Percentiles rank a stretch among this genome's conserved stretches.
These are phyloP conservation scores for Porogramme epimiltina DNA, from an alignment of 1,284 basidiomycete genomes.

Conservation along the genomic window DNA sequence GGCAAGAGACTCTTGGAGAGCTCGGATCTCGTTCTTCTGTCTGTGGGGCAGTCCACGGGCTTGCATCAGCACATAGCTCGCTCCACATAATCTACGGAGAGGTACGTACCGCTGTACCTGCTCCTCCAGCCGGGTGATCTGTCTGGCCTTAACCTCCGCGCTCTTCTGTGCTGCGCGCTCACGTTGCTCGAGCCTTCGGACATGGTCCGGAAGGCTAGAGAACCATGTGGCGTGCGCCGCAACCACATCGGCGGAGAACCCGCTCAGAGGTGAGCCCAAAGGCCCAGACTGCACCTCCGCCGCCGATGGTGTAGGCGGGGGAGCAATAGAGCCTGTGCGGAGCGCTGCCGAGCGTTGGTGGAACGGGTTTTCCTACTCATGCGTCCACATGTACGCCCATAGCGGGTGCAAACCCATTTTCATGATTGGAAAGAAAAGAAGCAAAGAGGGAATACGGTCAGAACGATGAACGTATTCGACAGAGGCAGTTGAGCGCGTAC, in stretches of 20 bases:
- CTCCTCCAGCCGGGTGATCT: conserved; percentile 37
- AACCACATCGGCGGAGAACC: conserved; percentile 20
- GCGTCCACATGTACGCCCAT: neutral
- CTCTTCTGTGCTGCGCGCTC: conserved; percentile 38
- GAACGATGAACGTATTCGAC: conserved; percentile 2
- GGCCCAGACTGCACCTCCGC: conserved; percentile 5
- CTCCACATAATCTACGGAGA: conserved; percentile 7
- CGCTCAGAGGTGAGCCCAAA: conserved; percentile 1
- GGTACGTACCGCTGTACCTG: conserved; percentile 33
- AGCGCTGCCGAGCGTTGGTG: conserved; percentile 13
- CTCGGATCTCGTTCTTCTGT: conserved; percentile 15
- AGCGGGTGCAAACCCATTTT: neutral
- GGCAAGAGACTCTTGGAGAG: conserved; percentile 22
- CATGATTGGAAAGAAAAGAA: conserved; percentile 8
- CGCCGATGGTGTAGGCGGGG: conserved; percentile 5
- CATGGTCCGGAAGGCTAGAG: conserved; percentile 32
- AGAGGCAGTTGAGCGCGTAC: conserved; percentile 15
- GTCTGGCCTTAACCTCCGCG: conserved; percentile 38
- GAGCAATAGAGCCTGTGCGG: conserved; percentile 2
- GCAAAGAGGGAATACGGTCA: conserved; percentile 13
- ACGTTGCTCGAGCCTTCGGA: conserved; percentile 44
- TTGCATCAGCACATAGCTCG: conserved; percentile 11
- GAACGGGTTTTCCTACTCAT: conserved; percentile 24
- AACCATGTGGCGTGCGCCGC: conserved; percentile 15
- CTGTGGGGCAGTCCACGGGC: conserved; percentile 1